These are phyloP conservation scores for Vaccinium darrowii DNA, from an alignment of 148 eudicot species.

Conservation along the genomic window DNA sequence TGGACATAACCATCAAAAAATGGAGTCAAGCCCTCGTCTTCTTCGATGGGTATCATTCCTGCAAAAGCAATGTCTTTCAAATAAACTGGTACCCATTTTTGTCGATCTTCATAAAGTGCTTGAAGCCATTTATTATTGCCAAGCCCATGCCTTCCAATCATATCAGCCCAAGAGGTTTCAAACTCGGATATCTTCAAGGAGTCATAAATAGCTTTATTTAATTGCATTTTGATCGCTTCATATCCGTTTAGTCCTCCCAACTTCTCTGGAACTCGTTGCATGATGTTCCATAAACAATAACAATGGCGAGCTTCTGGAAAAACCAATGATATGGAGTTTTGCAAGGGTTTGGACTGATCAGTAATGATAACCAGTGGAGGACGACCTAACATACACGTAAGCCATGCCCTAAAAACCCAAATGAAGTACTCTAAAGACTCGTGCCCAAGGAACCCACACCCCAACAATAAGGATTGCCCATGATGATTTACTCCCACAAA, in stretches of 20 bases:
- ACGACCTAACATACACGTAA: slow-evolving; percentile 31
- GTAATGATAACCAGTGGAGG: slow-evolving; percentile 37
- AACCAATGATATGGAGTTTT: slow-evolving; percentile 30
- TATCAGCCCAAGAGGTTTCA: slow-evolving; percentile 33
- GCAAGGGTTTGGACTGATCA: slow-evolving; percentile 35
- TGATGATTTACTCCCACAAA: slow-evolving; percentile 41
- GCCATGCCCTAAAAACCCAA: slow-evolving; percentile 36
- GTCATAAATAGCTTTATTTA: slow-evolving; percentile 33
- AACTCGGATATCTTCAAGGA: slow-evolving; percentile 39
- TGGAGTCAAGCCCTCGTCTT: slow-evolving; percentile 22
- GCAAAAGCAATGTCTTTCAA: slow-evolving; percentile 32
- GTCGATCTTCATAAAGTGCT: slow-evolving; percentile 36
- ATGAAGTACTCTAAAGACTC: slow-evolving; percentile 32
- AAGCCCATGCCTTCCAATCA: slow-evolving; percentile 32
- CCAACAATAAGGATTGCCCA: slow-evolving; percentile 36
- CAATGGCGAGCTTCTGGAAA: slow-evolving; percentile 37
- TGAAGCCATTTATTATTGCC: slow-evolving; percentile 37
- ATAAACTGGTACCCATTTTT: slow-evolving; percentile 37
- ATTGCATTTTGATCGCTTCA: slow-evolving; percentile 28
- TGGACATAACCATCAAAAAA: slow-evolving; percentile 42
- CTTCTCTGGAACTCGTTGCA: slow-evolving; percentile 40
- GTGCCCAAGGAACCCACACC: slow-evolving; percentile 39
- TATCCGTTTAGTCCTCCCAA: slow-evolving; percentile 36
- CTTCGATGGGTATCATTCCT: slow-evolving; percentile 33
- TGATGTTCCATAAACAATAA: slow-evolving; percentile 34